A percentile compares a stretch with the other conserved stretches of the same genome.
These are phyloP conservation scores for Candida coquimbonensis DNA, from an alignment of 805 yeast species.

Conservation along the genomic window DNA sequence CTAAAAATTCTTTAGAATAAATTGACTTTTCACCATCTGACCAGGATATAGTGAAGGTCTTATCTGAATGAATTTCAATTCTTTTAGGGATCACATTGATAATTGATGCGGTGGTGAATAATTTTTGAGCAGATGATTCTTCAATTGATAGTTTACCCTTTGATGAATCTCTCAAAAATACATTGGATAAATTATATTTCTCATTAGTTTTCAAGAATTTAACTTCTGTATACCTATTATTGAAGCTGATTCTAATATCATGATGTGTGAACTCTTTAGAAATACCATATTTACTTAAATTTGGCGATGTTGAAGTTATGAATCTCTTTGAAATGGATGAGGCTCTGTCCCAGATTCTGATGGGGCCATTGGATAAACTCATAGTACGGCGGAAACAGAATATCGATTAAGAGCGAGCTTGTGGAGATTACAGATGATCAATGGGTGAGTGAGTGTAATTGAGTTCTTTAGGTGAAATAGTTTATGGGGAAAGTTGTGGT, in stretches of 20 bases:
- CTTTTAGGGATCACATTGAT: slow-evolving; percentile 27
- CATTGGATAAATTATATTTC: slow-evolving; percentile 29
- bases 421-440: too few relatives aligned
- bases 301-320: not conserved
- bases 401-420: too few relatives aligned
- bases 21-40: slow-evolving; percentile 35
- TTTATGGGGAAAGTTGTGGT: too few relatives aligned
- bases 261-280: slow-evolving; percentile 1
- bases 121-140: slow-evolving; percentile 48
- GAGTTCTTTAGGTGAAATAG: too few relatives aligned
- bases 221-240: slow-evolving; percentile 7
- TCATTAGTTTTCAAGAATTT: slow-evolving; percentile 5
- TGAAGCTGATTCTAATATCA: slow-evolving; percentile 1
- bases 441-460: too few relatives aligned
- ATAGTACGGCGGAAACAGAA: too few relatives aligned
- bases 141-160: slow-evolving; percentile 43
- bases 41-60: slow-evolving; percentile 39
- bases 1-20: slow-evolving; percentile 42
- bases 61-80: slow-evolving; percentile 27
- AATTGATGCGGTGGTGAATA: slow-evolving; percentile 52
- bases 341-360: too few relatives aligned
- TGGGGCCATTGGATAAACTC: too few relatives aligned
- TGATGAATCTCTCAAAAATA: slow-evolving; percentile 65
- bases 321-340: not conserved
- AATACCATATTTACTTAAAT: not conserved